Evolutionary conservation across 306 rosid genomes (phyloP), one percentile per base, ranked within the genome.

Genomic region (Glycine soja): DNA sequence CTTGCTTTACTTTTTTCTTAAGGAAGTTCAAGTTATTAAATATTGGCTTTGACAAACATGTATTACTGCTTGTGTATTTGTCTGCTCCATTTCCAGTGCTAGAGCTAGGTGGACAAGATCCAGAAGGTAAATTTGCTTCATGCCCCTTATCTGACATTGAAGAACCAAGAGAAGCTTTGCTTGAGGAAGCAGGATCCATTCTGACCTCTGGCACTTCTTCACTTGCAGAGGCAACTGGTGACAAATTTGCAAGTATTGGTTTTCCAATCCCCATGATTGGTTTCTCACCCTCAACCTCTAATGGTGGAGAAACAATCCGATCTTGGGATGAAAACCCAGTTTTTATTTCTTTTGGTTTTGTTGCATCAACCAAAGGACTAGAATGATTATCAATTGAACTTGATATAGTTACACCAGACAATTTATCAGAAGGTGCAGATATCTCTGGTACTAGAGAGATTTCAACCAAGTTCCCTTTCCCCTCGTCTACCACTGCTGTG

Each of bases 371-470:
- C 24, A 42, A 65, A 75, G 84, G 45, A 80, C 75, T 75, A 46
- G 85, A 80, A 81, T 72, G 75, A 76, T 83, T 72, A 81, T 80
- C 84, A 53, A 78, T 74, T 19, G 90, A 77, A 16, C 81, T 84
- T 65, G 87, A 70, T 73, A 71, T 36, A 14, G 76, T 86, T 59
- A 73, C 75, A 34, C 57, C 19, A 3, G 91, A 81, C 30, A 82
- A 85, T 84, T 88, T 83, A 80, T 83, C 85, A 51, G 87, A 85
- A 81, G 79, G 74, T 18, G 68, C 85, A 72, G 92, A 82, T 53
- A 58, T 71, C 82, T 93, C 96, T 10, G 99, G 95, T 62, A 95
- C 91, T 18, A 95, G 74, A 74, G 99, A 90, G 75, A 95, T 80
- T 81, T 95, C 97, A 16, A 95, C 91, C 88, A 88, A 77, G 79